A percentile compares a stretch with the other conserved stretches of the same genome.
phyloP scores from a whole-genome alignment of 2,329 filamentous ascomycete species.

The Claviceps paspali region DNA sequence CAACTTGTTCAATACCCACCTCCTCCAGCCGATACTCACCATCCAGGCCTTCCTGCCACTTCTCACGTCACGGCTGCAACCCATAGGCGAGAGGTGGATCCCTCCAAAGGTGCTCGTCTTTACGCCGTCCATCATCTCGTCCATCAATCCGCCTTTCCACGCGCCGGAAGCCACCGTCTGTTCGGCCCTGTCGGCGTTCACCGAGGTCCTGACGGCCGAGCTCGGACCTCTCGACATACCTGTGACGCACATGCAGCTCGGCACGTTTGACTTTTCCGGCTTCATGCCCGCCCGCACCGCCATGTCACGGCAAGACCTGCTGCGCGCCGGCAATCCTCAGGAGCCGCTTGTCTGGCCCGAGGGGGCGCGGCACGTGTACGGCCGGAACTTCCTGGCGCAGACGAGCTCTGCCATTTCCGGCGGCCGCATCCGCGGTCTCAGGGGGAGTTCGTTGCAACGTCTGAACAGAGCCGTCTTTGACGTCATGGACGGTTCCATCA shows the following conservation, averaged over 20 bases:
- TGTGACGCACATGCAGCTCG: slow-evolving; percentile 78
- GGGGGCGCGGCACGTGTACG: slow-evolving; percentile 43
- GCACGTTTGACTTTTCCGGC: slow-evolving; percentile 72
- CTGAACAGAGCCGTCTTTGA: slow-evolving; percentile 85
- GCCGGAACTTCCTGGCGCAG: slow-evolving; percentile 43
- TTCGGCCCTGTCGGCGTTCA: slow-evolving; percentile 74
- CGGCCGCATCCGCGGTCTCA: slow-evolving; percentile 41
- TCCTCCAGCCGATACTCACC: slow-evolving; percentile 77
- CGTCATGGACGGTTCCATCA: slow-evolving; percentile 54
- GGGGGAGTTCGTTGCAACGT: slow-evolving; percentile 58
- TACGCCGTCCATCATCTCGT: slow-evolving; percentile 67
- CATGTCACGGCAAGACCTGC: slow-evolving; percentile 18
- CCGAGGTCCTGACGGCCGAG: slow-evolving; percentile 65
- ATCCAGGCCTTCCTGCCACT: slow-evolving; percentile 81
- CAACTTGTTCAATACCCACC: slow-evolving; percentile 81
- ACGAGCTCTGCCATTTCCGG: slow-evolving; percentile 39
- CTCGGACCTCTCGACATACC: slow-evolving; percentile 60
- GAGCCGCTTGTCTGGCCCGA: slow-evolving; percentile 48
- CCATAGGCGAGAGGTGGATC: slow-evolving; percentile 31
- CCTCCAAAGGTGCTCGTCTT: slow-evolving; percentile 60
- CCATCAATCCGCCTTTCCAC: slow-evolving; percentile 65
- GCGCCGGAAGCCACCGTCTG: slow-evolving; percentile 77
- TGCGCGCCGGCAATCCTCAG: slow-evolving; percentile 27
- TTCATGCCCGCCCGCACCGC: slow-evolving; percentile 34
- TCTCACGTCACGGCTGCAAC: slow-evolving; percentile 46